Evolutionary conservation across 2,329 filamentous ascomycete species (phyloP), one percentile per base, ranked within the genome.

Genomic region (Ophiostoma piceae): DNA sequence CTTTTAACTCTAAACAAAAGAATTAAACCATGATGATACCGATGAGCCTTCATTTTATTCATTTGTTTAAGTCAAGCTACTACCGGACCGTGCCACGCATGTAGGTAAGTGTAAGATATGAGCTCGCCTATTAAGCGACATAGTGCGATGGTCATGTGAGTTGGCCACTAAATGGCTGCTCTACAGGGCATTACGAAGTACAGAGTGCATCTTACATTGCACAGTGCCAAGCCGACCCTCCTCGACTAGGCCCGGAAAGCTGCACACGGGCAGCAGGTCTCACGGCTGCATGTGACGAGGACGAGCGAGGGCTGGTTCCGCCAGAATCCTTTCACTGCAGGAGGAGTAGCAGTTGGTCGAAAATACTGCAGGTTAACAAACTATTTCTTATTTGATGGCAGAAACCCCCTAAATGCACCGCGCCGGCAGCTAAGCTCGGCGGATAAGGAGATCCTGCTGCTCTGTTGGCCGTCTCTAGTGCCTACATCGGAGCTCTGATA

Each of bases 401-500:
- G 22, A 22, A 1, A 39, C 37, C 37, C 5, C 35, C 47, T 26
- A 54, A 54, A n/a, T 8, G 19, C 47, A 54, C 47, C 7, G 19
- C n/a, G 9, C 22, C 22, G 51, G 51, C 6, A 26, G 3, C 26
- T 7, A 6, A 26, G n/a, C 9, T 57, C 51, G 51, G 51, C 22
- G 51, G n/a, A 26, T 11, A 57, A 12, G 6, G 9, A 57, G 9
- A 16, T 7, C 1, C n/a, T 22, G n/a, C 9, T 57, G 51, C 8
- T 1, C 51, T 22, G n/a, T 26, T 57, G 51, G 51, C 51, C n/a
- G n/a, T 26, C n/a, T 57, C 5, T 26, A 57, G 19, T 5, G n/a
- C 51, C 51, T 26, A 57, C n/a, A 57, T 57, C 51, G 51, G 51
- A 57, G 51, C 51, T 57, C 51, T 57, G 51, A 57, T 57, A 26